Base-by-base conservation (phyloP, 371 early-diverging fungal genomes). In the Capillidium rhysosporum region DNA sequence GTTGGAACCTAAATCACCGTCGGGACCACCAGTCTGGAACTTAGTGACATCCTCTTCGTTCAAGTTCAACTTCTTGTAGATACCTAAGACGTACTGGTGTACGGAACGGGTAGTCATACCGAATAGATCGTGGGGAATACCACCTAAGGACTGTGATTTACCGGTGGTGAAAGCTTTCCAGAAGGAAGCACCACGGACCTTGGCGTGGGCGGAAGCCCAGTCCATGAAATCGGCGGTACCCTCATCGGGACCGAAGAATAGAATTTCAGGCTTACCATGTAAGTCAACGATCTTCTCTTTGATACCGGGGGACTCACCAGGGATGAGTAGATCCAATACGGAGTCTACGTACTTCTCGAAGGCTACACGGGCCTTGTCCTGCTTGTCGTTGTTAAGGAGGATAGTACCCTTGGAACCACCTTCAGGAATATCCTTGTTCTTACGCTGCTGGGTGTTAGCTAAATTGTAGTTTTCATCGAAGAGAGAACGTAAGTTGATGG, bases 151-250 rank as follows among this genome's bases (percentile, higher is more conserved):
- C 72, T 96, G 97, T 49, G 77, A 77, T 76, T 97, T 97, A 57
- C 97, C 97, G 7, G 97, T 97, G 24, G 97, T 97, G 72, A 97
- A 97, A 20, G 97, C 97, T 71, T 94, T 97, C 97, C 97, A 97
- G 86, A 94, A 96, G 28, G 75, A 70, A 12, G 91, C 92, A 29
- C 86, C 88, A 56, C 94, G 80, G 56, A 66, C 73, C 53, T 89
- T 81, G n/a, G 97, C 94, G 63, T 97, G 96, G 62, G 84, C 84
- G 52, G 84, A 82, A 28, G 97, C 97, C 97, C 97, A 96, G 72
- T 97, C 97, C 93, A 97, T 96, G 67, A 77, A 90, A 30, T 92
- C 95, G 39, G 97, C 97, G 16, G 97, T 96, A 54, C 97, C 97
- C 67, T 97, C 97, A 66, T 97, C 97, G 39, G 97, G 97, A 23